Percentiles rank a stretch among this genome's conserved stretches.
Conservation (phyloP, 2,329 filamentous ascomycete species). For the Penicillium sp. region DNA sequence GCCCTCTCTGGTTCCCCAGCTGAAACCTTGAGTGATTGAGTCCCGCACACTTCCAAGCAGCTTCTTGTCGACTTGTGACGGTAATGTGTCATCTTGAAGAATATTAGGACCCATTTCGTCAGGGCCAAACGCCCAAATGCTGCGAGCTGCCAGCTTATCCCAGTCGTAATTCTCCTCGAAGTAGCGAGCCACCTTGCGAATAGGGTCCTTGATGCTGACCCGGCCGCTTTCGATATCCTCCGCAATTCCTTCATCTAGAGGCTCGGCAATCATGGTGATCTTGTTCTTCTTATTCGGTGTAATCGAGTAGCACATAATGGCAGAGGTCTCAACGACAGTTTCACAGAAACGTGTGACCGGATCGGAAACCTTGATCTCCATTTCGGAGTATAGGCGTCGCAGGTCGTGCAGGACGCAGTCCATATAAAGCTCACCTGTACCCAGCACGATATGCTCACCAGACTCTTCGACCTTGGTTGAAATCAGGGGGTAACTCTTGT, state of each 20-base stretch:
- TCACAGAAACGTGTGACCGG: slow-evolving; percentile 97
- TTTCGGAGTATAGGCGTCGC: slow-evolving; percentile 90
- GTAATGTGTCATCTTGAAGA: slow-evolving; percentile 92
- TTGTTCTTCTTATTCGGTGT: slow-evolving; percentile 99
- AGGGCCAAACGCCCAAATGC: slow-evolving; percentile 98
- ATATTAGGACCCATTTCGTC: slow-evolving; percentile 96
- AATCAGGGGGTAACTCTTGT: slow-evolving; percentile 95
- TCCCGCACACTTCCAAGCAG: slow-evolving; percentile 84
- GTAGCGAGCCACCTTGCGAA: slow-evolving; percentile 91
- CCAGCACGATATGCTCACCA: slow-evolving; percentile 91
- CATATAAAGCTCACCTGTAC: slow-evolving; percentile 99
- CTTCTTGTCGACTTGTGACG: slow-evolving; percentile 93
- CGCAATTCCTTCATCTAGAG: slow-evolving; percentile 90
- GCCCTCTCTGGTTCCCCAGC: slow-evolving; percentile 93
- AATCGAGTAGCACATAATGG: slow-evolving; percentile 96
- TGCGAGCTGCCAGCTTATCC: slow-evolving; percentile 90
- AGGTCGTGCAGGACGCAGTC: slow-evolving; percentile 97
- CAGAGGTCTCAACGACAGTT: slow-evolving; percentile 94
- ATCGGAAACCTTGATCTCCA: slow-evolving; percentile 99
- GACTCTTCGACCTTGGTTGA: slow-evolving; percentile 98
- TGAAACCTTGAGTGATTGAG: slow-evolving; percentile 92
- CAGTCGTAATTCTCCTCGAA: slow-evolving; percentile 98
- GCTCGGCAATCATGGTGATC: slow-evolving; percentile 97
- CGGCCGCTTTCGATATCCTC: slow-evolving; percentile 90
- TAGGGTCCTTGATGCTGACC: slow-evolving; percentile 90